phyloP scores from a whole-genome alignment of 805 yeast genomes.

The Kodamaea lidongshanica region DNA sequence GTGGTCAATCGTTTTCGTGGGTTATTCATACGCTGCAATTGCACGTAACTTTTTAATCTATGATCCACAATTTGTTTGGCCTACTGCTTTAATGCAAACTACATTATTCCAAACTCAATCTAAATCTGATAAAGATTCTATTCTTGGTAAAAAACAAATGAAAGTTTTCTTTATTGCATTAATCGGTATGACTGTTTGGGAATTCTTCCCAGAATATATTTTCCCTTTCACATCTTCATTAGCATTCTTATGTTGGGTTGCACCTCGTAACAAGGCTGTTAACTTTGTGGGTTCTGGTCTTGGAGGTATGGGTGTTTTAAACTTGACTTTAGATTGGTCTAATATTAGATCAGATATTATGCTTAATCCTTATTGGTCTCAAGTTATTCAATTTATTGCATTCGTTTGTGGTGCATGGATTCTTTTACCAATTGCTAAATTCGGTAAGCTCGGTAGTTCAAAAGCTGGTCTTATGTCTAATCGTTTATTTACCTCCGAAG shows the following conservation, averaged over 20 bases:
- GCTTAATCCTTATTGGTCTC: slow-evolving; percentile 23
- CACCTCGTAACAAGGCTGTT: slow-evolving; percentile 14
- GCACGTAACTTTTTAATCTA: slow-evolving; percentile 19
- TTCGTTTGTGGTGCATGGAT: slow-evolving; percentile 21
- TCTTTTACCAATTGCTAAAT: slow-evolving; percentile 20
- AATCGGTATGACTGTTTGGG: slow-evolving; percentile 14
- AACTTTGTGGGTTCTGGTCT: slow-evolving; percentile 23
- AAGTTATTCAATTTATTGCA: slow-evolving; percentile 19
- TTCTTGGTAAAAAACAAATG: slow-evolving; percentile 13
- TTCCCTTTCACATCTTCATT: slow-evolving; percentile 22
- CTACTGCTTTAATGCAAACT: slow-evolving; percentile 22
- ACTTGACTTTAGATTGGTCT: slow-evolving; percentile 22
- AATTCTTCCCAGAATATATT: slow-evolving; percentile 19
- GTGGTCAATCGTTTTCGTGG: slow-evolving; percentile 22
- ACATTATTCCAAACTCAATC: slow-evolving; percentile 10
- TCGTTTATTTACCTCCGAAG: slow-evolving; percentile 15
- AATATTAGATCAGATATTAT: slow-evolving; percentile 20
- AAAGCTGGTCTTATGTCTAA: slow-evolving; percentile 21
- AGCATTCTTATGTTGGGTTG: slow-evolving; percentile 20
- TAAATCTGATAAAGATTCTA: slow-evolving; percentile 7
- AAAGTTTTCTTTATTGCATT: slow-evolving; percentile 15
- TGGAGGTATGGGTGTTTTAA: slow-evolving; percentile 22
- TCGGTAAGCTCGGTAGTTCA: slow-evolving; percentile 15
- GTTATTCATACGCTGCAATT: slow-evolving; percentile 22
- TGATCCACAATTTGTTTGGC: slow-evolving; percentile 23